Conservation (phyloP, 1,139 yeast species). For the Tardiomyces blankii region DNA sequence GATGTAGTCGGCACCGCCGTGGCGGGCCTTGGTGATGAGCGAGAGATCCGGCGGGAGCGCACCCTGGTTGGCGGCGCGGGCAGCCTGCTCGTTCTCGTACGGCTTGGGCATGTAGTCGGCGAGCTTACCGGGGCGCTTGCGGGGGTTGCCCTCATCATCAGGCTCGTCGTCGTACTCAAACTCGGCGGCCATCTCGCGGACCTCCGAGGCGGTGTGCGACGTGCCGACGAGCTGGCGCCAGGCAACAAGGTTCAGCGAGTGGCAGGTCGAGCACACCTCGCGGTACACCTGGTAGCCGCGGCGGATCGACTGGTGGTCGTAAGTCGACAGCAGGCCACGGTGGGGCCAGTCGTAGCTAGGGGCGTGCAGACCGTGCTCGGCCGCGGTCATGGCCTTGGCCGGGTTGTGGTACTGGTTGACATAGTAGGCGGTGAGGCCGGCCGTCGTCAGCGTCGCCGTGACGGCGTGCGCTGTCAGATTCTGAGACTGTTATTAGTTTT, state of each 20-base stretch:
- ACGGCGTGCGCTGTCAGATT: not conserved
- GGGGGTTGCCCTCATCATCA: constrained; percentile 98
- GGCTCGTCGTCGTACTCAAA: constrained; percentile 98
- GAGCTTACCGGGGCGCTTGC: constrained; percentile 96
- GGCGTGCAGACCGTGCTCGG: constrained; percentile 97
- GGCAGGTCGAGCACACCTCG: constrained; percentile 99
- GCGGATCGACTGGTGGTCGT: constrained; percentile 94
- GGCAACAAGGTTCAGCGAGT: constrained; percentile 91
- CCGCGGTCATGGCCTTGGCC: constrained; percentile 96
- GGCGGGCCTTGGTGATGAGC: constrained; percentile 96
- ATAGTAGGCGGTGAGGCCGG: constrained; percentile 1
- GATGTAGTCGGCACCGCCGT: constrained; percentile 94
- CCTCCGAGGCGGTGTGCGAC: constrained; percentile 85
- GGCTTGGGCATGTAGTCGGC: constrained; percentile 95
- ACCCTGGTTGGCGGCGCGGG: constrained; percentile 99
- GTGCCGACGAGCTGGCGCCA: constrained; percentile 99
- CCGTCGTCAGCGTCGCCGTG: constrained; percentile 1
- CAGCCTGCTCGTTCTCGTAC: constrained; percentile 96
- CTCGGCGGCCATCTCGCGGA: constrained; percentile 89
- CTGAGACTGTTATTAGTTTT: not conserved
- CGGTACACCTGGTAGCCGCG: constrained; percentile 99
- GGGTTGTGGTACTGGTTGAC: constrained; percentile 30
- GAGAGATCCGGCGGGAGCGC: constrained; percentile 98
- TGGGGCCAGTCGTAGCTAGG: constrained; percentile 93
- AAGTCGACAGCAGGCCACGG: constrained; percentile 76